phyloP scores from a whole-genome alignment of 192 early-diverging fungal species.

The Coemansia javaensis region DNA sequence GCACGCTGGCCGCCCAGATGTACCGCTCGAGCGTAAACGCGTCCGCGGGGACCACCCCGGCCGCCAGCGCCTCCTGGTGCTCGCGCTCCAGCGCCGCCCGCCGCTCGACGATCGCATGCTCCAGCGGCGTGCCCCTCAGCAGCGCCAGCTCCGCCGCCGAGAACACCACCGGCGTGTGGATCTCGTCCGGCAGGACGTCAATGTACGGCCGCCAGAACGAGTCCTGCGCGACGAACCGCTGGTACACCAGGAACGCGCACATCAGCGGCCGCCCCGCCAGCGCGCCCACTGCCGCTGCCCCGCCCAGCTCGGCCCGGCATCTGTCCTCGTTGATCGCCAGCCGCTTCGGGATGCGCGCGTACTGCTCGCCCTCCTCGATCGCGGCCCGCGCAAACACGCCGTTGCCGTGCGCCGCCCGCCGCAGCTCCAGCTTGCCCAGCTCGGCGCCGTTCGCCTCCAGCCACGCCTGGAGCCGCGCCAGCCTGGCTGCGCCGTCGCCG shows the following conservation, averaged over 20 bases:
- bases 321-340: constrained; percentile 50
- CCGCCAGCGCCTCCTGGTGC: constrained; percentile 24
- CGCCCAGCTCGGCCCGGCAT: constrained; percentile 27
- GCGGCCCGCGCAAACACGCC: constrained; percentile 47
- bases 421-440: constrained; percentile 30
- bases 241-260: constrained; percentile 51
- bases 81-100: constrained; percentile 20
- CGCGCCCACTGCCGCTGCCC: constrained; percentile 3
- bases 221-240: constrained; percentile 25
- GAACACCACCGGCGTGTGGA: constrained; percentile 57
- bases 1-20: constrained; percentile 55
- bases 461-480: constrained; percentile 32
- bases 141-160: constrained; percentile 43
- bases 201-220: constrained; percentile 63
- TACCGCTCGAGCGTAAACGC: constrained; percentile 52
- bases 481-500: not conserved
- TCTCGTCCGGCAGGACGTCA: constrained; percentile 51
- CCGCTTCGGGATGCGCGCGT: constrained; percentile 53
- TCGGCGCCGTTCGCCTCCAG: constrained; percentile 42
- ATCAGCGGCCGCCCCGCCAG: constrained; percentile 45
- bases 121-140: constrained; percentile 55
- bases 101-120: constrained; percentile 43
- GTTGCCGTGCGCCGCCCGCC: constrained; percentile 25
- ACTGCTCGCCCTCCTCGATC: constrained; percentile 42
- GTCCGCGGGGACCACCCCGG: constrained; percentile 4